A percentile compares a stretch with the other conserved stretches of the same genome.
Evolutionary conservation across 495 filamentous ascomycete genomes (phyloP).

Genomic region (Xylaria longipes): DNA sequence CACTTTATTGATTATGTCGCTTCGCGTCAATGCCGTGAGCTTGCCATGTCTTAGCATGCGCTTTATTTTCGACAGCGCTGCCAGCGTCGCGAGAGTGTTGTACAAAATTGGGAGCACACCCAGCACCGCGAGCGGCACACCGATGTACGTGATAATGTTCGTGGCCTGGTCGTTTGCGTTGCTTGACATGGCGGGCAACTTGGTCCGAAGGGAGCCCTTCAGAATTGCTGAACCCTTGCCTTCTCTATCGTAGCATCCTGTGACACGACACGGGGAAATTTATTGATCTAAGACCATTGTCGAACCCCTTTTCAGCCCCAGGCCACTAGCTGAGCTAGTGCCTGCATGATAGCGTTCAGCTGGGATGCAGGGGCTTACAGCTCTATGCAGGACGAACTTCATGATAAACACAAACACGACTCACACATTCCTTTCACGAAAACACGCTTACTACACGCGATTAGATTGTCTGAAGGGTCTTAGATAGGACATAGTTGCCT

Average conservation of each 20-base stretch:
- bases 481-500: neutral
- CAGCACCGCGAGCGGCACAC: slow-evolving; percentile 68
- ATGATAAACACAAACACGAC: too few species aligned
- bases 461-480: neutral
- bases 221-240: neutral
- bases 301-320: slow-evolving; percentile 63
- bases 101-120: slow-evolving; percentile 74
- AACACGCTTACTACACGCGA: neutral
- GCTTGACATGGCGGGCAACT: slow-evolving; percentile 21
- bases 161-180: slow-evolving; percentile 41
- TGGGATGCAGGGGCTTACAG: slow-evolving; percentile 8
- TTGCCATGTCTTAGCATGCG: slow-evolving; percentile 58
- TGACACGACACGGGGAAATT: neutral
- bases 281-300: slow-evolving; percentile 40
- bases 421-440: neutral
- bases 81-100: slow-evolving; percentile 60
- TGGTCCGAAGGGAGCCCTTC: neutral
- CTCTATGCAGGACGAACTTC: neutral
- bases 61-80: slow-evolving; percentile 62
- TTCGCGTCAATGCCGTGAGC: slow-evolving; percentile 63
- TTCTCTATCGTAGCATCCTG: neutral
- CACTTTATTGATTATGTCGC: slow-evolving; percentile 66
- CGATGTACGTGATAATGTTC: slow-evolving; percentile 61
- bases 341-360: slow-evolving; percentile 49
- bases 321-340: slow-evolving; percentile 60